These are phyloP conservation scores for Biancaea sappan DNA, from an alignment of 306 rosid species.

Conservation along the genomic window DNA sequence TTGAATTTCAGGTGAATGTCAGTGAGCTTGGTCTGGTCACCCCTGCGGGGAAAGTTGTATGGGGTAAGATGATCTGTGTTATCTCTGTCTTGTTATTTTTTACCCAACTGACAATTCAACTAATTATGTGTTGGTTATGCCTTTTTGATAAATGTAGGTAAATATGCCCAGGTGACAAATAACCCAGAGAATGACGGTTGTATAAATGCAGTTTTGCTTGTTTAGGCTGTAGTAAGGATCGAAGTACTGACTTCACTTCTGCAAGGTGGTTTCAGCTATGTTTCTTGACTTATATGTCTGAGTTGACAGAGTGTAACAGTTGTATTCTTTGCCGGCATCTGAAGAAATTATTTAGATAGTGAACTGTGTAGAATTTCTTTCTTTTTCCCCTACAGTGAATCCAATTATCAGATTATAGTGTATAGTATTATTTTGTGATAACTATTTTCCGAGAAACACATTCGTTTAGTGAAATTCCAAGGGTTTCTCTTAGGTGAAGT, in stretches of 20 bases:
- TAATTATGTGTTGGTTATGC: conserved; percentile 1
- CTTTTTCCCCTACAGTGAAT: background rate
- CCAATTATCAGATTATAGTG: background rate
- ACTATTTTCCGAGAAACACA: background rate
- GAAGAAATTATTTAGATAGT: background rate
- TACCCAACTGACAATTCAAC: background rate
- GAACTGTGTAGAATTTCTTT: background rate
- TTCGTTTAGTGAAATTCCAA: background rate
- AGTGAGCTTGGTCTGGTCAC: conserved; percentile 96
- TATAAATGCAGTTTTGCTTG: conserved; percentile 86
- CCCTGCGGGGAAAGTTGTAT: conserved; percentile 94
- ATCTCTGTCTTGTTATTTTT: background rate
- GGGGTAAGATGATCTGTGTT: conserved; percentile 65
- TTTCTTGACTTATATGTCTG: background rate
- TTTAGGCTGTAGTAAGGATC: conserved; percentile 38
- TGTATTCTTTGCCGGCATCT: background rate
- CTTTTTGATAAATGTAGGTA: conserved; percentile 58
- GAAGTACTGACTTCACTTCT: background rate
- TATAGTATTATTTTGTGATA: background rate
- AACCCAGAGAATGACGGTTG: conserved; percentile 96
- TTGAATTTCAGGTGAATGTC: conserved; percentile 74
- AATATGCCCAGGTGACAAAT: conserved; percentile 93
- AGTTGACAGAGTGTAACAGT: background rate
- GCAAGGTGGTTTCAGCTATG: background rate
- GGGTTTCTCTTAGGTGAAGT: background rate